phyloP scores from a whole-genome alignment of 148 eudicot species.

The Amaranthus cruentus region DNA sequence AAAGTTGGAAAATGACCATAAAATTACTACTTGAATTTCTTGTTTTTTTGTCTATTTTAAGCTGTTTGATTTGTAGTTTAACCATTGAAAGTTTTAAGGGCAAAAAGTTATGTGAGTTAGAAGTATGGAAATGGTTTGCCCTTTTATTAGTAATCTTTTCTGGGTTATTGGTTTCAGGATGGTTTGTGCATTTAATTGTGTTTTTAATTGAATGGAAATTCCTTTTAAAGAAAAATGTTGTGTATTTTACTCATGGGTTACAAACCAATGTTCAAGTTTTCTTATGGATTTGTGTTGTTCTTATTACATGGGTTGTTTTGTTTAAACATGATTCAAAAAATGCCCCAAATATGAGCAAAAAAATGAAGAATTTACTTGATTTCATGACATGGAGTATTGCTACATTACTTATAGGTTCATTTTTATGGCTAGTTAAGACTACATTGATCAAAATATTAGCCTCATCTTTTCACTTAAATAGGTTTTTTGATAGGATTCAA shows the following conservation, averaged over 20 bases:
- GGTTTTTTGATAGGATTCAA: slow-evolving; percentile 82
- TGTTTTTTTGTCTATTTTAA: slow-evolving; percentile 40
- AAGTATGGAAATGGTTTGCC: slow-evolving; percentile 65
- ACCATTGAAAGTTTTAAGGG: slow-evolving; percentile 34
- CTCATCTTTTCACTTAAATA: slow-evolving; percentile 69
- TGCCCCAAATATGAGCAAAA: neutral
- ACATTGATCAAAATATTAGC: slow-evolving; percentile 67
- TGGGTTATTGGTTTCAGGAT: slow-evolving; percentile 61
- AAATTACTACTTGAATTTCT: slow-evolving; percentile 50
- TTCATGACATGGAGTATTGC: slow-evolving; percentile 48
- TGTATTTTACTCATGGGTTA: slow-evolving; percentile 76
- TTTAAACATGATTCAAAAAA: slow-evolving; percentile 28
- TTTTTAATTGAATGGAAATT: slow-evolving; percentile 71
- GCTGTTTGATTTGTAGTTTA: slow-evolving; percentile 43
- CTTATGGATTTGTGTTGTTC: slow-evolving; percentile 65
- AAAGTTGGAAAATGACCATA: slow-evolving; percentile 43
- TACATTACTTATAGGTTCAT: slow-evolving; percentile 53
- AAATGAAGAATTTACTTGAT: slow-evolving; percentile 26
- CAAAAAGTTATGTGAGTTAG: slow-evolving; percentile 37
- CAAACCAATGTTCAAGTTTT: slow-evolving; percentile 58
- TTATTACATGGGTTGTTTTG: slow-evolving; percentile 61
- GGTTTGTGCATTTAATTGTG: slow-evolving; percentile 57
- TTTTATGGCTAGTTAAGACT: slow-evolving; percentile 74
- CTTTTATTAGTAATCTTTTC: slow-evolving; percentile 67
- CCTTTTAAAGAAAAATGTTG: slow-evolving; percentile 61